A percentile compares a stretch with the other conserved stretches of the same genome.
phyloP scores from a whole-genome alignment of 495 filamentous ascomycete species.

The Aspergillus ellipticus region DNA sequence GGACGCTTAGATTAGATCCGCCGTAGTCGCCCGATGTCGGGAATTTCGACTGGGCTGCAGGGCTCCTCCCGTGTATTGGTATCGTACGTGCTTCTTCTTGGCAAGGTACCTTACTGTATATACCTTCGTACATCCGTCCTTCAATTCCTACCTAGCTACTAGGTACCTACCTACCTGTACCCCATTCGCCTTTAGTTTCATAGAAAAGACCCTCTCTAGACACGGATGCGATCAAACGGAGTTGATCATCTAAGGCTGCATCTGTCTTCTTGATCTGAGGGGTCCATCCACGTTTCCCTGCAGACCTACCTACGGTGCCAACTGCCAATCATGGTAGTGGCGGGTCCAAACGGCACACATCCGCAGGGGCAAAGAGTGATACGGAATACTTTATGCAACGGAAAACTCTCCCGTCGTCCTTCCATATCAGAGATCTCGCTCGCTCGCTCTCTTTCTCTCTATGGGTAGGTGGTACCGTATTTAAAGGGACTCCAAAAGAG shows the following conservation, averaged over 20 bases:
- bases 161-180: not conserved
- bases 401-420: not conserved
- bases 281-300: constrained; percentile 5
- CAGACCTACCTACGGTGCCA: not conserved
- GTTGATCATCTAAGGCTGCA: too few relatives aligned
- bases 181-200: not conserved
- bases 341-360: not conserved
- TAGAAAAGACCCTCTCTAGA: too few relatives aligned
- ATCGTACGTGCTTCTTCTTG: not conserved
- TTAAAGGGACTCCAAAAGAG: not conserved
- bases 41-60: constrained; percentile 5
- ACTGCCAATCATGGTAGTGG: not conserved
- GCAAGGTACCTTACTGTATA: not conserved
- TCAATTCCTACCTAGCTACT: not conserved
- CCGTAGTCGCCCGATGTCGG: constrained; percentile 24
- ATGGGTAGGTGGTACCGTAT: not conserved
- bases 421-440: not conserved
- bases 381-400: not conserved
- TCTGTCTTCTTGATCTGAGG: constrained; percentile 2
- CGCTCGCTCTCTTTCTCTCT: too few relatives aligned
- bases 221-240: too few relatives aligned
- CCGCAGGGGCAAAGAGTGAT: too few relatives aligned
- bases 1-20: constrained; percentile 26
- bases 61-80: not conserved
- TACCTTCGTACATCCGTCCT: not conserved